Conservation (phyloP, 495 filamentous ascomycete genomes). For the Cenococcum geophilum region DNA sequence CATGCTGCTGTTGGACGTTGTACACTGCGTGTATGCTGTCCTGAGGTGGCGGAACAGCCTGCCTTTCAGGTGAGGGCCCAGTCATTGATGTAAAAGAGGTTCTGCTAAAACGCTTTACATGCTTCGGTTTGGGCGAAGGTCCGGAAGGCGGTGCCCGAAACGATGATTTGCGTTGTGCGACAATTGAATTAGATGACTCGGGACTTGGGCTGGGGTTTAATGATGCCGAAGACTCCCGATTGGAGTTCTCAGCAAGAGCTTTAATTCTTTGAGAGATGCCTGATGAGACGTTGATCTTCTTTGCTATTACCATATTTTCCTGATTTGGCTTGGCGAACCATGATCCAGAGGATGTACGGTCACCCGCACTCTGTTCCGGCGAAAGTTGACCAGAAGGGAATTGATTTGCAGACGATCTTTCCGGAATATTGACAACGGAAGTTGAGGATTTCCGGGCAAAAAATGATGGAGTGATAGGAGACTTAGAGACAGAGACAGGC, state of each 20-base stretch:
- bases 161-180: slow-evolving; percentile 31
- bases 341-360: slow-evolving; percentile 19
- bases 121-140: slow-evolving; percentile 16
- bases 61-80: slow-evolving; percentile 21
- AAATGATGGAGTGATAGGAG: slow-evolving; percentile 67
- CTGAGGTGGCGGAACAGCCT: slow-evolving; percentile 21
- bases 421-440: slow-evolving; percentile 17
- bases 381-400: slow-evolving; percentile 12
- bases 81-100: slow-evolving; percentile 17
- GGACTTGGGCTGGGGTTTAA: slow-evolving; percentile 27
- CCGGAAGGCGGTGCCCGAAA: slow-evolving; percentile 24
- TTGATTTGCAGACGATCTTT: slow-evolving; percentile 15
- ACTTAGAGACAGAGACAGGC: slow-evolving; percentile 74
- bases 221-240: slow-evolving; percentile 27
- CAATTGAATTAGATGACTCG: slow-evolving; percentile 26
- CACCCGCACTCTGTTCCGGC: slow-evolving; percentile 11
- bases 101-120: slow-evolving; percentile 21
- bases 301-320: slow-evolving; percentile 46
- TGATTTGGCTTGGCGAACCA: slow-evolving; percentile 23
- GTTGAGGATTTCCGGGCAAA: slow-evolving; percentile 41
- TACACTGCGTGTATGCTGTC: slow-evolving; percentile 19
- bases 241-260: slow-evolving; percentile 52
- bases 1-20: slow-evolving; percentile 22
- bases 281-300: slow-evolving; percentile 75
- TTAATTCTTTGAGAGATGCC: slow-evolving; percentile 88